Percentiles rank a stretch among this genome's conserved stretches.
phyloP scores from a whole-genome alignment of 2,329 filamentous ascomycete genomes.

The Fusarium dlaminii region DNA sequence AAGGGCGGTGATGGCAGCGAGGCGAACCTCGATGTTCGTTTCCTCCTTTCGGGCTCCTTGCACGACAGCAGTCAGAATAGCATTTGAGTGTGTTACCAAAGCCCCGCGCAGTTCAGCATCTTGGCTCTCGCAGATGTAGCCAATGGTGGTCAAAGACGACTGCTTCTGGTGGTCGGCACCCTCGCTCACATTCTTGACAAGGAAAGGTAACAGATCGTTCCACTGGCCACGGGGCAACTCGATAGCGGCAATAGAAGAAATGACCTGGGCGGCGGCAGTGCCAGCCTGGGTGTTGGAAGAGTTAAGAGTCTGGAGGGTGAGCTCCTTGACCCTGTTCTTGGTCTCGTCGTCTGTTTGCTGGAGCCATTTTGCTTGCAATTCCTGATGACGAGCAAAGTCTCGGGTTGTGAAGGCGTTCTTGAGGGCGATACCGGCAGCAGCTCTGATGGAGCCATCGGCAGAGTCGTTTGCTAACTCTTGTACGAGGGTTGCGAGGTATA shows the following conservation, averaged over 20 bases:
- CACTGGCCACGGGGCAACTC: conserved; percentile 94
- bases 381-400: conserved; percentile 85
- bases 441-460: conserved; percentile 84
- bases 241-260: conserved; percentile 92
- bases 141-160: conserved; percentile 93
- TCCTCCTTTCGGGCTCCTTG: conserved; percentile 98
- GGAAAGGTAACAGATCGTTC: conserved; percentile 85
- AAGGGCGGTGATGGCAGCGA: conserved; percentile 91
- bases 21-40: conserved; percentile 86
- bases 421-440: conserved; percentile 92
- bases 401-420: conserved; percentile 98
- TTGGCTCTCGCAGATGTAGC: conserved; percentile 97
- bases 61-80: conserved; percentile 96
- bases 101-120: conserved; percentile 85
- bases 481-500: conserved; percentile 92
- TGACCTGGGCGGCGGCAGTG: conserved; percentile 91
- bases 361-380: conserved; percentile 94
- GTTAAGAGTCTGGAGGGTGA: conserved; percentile 86
- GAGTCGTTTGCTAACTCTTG: conserved; percentile 93
- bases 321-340: conserved; percentile 87
- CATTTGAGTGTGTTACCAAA: conserved; percentile 89
- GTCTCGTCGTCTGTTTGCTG: conserved; percentile 81
- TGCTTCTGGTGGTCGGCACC: conserved; percentile 92
- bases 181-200: conserved; percentile 92
- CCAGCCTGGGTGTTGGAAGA: conserved; percentile 85